Evolutionary conservation across 1,284 basidiomycete species (phyloP).

Genomic region (Trametes polyzona): DNA sequence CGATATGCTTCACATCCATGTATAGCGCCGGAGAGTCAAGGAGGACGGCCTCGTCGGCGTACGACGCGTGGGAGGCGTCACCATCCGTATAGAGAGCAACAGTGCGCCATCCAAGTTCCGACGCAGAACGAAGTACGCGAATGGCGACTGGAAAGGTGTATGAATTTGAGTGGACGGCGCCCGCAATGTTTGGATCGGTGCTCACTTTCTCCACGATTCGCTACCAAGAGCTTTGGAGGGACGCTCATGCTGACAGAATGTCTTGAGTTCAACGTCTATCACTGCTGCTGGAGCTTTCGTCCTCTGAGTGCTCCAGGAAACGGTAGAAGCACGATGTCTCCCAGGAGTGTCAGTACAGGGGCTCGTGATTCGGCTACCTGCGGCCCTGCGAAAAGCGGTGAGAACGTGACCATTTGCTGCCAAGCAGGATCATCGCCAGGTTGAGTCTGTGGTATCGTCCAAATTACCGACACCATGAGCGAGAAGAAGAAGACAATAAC

Average conservation of each 20-base stretch:
- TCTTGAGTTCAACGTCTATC: no score
- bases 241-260: not conserved
- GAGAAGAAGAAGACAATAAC: not conserved
- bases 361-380: constrained; percentile 11
- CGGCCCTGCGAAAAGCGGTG: not conserved
- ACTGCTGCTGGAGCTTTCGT: no score
- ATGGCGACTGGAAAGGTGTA: constrained; percentile 14
- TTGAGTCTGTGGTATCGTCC: no score
- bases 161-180: no score
- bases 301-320: no score
- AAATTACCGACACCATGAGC: no score
- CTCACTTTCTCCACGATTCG: constrained; percentile 26
- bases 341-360: not conserved
- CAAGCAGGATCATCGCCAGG: no score
- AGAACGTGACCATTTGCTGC: constrained; percentile 7
- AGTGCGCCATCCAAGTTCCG: constrained; percentile 21
- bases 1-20: constrained; percentile 18
- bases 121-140: constrained; percentile 18
- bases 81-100: constrained; percentile 19
- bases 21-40: constrained; percentile 17
- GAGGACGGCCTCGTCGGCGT: constrained; percentile 16
- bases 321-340: no score
- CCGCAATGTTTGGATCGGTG: not conserved
- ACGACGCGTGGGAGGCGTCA: constrained; percentile 19
- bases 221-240: constrained; percentile 16